Evolutionary conservation across 768 basidiomycete genomes (phyloP).

Genomic region (Xerocomus brunneocitrinus): DNA sequence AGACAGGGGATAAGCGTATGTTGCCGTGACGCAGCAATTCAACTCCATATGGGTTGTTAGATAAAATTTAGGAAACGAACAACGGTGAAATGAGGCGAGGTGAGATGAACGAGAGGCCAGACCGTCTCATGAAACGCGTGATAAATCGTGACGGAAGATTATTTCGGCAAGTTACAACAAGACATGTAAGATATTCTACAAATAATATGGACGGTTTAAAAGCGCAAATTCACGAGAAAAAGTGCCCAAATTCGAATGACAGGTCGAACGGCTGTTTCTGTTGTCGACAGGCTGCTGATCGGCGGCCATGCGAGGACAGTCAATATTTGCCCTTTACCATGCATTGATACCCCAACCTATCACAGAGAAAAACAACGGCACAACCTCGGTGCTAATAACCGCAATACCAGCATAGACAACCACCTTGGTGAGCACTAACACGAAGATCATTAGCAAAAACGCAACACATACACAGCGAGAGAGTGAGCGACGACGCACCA

Average conservation of each 20-base stretch:
- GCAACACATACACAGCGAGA: constrained; percentile 1
- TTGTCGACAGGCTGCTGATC: too few relatives aligned
- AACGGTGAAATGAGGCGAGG: neutral
- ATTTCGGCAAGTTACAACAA: neutral
- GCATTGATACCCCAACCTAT: constrained; percentile 62
- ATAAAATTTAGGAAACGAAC: neutral
- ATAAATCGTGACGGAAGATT: neutral
- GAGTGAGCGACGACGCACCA: constrained; percentile 43
- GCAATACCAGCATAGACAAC: constrained; percentile 89
- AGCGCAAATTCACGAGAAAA: too few relatives aligned
- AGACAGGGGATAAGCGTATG: neutral
- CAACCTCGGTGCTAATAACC: constrained; percentile 52
- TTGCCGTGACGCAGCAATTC: neutral
- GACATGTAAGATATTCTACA: neutral
- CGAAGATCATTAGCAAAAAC: neutral
- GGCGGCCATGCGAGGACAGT: neutral
- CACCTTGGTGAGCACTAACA: constrained; percentile 78
- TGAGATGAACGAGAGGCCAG: neutral
- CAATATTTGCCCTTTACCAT: constrained; percentile 19
- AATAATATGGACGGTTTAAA: neutral
- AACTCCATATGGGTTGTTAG: neutral
- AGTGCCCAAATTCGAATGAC: too few relatives aligned
- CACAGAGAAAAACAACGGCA: constrained; percentile 65
- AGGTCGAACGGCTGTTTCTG: too few relatives aligned
- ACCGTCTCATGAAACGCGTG: neutral